Evolutionary conservation across 805 yeast genomes (phyloP), one percentile per base, ranked within the genome.

Genomic region (Zygosaccharomyces gambellarensis): DNA sequence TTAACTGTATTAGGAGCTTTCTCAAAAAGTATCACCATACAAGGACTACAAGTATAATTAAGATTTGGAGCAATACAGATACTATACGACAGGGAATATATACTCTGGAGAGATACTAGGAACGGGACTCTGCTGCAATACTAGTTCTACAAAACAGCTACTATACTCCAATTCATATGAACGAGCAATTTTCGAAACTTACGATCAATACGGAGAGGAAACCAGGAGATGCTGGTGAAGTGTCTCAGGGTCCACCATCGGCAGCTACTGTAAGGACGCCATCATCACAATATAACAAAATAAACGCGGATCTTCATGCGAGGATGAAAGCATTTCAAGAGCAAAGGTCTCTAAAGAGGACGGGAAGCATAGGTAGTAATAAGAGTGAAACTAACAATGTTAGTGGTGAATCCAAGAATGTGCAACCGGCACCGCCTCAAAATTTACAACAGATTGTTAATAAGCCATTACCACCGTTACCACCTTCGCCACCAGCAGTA

Each of bases 281-380:
- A 6, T 63, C 67, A 2, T 57, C 66, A 32, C 62, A 63, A 30
- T 65, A 63, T 46, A 60, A 54, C 43, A 72, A 69, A 47, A 71
- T 84, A 45, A 82, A 78, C 58, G 83, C 94, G 9, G 92, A 87
- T 54, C 78, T 89, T 36, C 97, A 90, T 66, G 97, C 96, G 1
- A 75, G 94, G 54, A 76, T 90, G 32, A 71, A 86, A 65, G 96
- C 96, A 0, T 87, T 90, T 59, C 97, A 90, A 66, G 89, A 87
- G 55, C 82, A 85, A 61, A 78, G 97, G 57, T 82, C 81, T 50
- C 69, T 71, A 43, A 70, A 71, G 45, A 57, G 73, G 36, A 62
- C 71, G 5, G 61, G 69, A 36, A 62, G 70, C 58, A 61, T 63
- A 5, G 62, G 64, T 21, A 52, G 62, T 30, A 54, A 55, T 43